phyloP scores from a whole-genome alignment of 1,284 basidiomycete species.

The Rhodotorula sp. region DNA sequence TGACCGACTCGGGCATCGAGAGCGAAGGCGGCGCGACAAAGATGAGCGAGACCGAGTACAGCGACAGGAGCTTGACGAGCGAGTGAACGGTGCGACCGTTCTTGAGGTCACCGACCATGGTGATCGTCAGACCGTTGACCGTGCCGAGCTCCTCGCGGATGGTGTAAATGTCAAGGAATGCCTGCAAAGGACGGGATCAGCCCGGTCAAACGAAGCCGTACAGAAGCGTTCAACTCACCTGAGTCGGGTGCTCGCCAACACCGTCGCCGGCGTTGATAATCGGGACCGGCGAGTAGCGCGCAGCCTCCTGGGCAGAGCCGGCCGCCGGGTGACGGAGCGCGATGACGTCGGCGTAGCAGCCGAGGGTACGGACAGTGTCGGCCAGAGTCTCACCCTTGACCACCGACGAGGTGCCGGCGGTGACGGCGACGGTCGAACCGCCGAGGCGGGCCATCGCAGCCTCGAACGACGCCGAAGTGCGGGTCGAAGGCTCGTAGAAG shows the following conservation, averaged over 20 bases:
- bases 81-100: constrained; percentile 98
- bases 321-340: constrained; percentile 92
- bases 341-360: constrained; percentile 93
- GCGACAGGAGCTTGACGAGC: constrained; percentile 84
- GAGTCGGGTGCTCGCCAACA: constrained; percentile 95
- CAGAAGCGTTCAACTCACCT: constrained; percentile 56
- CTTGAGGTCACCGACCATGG: constrained; percentile 90
- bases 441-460: constrained; percentile 98
- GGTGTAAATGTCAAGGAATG: constrained; percentile 90
- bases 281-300: constrained; percentile 92
- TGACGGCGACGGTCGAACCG: constrained; percentile 86
- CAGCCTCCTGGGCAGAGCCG: constrained; percentile 84
- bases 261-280: constrained; percentile 97
- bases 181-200: constrained; percentile 54
- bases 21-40: constrained; percentile 91
- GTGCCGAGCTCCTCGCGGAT: constrained; percentile 94
- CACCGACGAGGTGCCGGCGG: constrained; percentile 80
- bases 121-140: constrained; percentile 94
- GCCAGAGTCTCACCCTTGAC: constrained; percentile 91
- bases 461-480: constrained; percentile 96
- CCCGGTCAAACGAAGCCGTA: not conserved
- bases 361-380: constrained; percentile 92
- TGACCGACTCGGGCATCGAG: constrained; percentile 85
- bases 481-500: constrained; percentile 97
- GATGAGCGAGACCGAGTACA: constrained; percentile 84